These are phyloP conservation scores for Tulasnella sp. DNA, from an alignment of 768 basidiomycete species.

Conservation along the genomic window DNA sequence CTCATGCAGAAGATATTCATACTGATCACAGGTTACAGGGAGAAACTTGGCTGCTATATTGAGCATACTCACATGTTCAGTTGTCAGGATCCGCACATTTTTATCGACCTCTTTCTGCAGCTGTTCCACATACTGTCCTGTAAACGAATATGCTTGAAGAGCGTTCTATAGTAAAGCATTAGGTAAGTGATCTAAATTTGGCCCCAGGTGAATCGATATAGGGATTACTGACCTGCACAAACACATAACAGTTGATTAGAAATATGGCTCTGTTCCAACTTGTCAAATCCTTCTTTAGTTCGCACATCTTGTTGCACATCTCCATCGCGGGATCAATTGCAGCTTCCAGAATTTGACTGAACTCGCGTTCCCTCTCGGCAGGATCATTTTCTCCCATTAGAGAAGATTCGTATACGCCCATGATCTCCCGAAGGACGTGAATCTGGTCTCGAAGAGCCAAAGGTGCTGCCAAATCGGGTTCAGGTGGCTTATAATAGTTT, in stretches of 20 bases:
- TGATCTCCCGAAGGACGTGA: conserved; percentile 76
- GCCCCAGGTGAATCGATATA: background rate
- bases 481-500: conserved; percentile 24
- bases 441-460: conserved; percentile 66
- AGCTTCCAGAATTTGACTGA: conserved; percentile 64
- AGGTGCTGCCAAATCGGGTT: conserved; percentile 63
- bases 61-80: conserved; percentile 62
- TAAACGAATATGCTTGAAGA: conserved; percentile 57
- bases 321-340: conserved; percentile 75
- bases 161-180: conserved; percentile 35
- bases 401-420: conserved; percentile 79
- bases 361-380: conserved; percentile 31
- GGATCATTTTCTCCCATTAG: conserved; percentile 48
- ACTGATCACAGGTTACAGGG: conserved; percentile 21
- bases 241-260: conserved; percentile 72
- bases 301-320: conserved; percentile 55
- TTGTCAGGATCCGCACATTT: conserved; percentile 49
- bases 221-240: conserved; percentile 51
- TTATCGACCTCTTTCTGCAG: conserved; percentile 50
- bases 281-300: conserved; percentile 41
- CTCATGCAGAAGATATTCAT: conserved; percentile 27
- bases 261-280: conserved; percentile 77
- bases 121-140: conserved; percentile 41
- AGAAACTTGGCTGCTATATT: background rate
- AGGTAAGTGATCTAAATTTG: background rate